phyloP scores from a whole-genome alignment of 169 alveolate species.

The Perkinsus marinus region DNA sequence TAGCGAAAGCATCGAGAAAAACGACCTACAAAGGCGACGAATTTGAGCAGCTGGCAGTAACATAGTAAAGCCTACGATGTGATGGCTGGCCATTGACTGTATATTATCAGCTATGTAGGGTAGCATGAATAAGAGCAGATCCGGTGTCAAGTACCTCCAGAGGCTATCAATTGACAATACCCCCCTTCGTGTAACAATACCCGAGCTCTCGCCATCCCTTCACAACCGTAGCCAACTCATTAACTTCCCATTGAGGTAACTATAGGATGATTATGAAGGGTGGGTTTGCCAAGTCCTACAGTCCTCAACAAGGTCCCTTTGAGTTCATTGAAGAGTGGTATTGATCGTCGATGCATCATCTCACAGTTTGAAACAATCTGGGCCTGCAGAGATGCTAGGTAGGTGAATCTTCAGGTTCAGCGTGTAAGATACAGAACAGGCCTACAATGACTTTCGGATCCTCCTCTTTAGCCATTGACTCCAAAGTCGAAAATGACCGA shows the following conservation, averaged over 20 bases:
- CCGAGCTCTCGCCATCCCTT: background rate
- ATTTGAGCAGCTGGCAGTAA: too few species aligned
- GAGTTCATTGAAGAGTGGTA: background rate
- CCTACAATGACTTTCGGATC: background rate
- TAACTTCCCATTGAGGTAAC: background rate
- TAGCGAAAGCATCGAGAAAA: background rate
- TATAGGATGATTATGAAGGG: background rate
- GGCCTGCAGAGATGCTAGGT: background rate
- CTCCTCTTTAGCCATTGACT: background rate
- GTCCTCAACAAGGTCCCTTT: background rate
- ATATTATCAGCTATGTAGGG: background rate
- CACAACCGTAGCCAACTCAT: background rate
- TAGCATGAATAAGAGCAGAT: background rate
- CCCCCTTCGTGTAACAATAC: background rate
- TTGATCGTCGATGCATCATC: background rate
- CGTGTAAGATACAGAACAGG: background rate
- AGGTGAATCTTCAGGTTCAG: too few species aligned
- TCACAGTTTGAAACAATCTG: background rate
- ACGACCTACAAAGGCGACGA: background rate
- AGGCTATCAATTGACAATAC: background rate
- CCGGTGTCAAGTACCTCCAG: background rate
- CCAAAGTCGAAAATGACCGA: background rate
- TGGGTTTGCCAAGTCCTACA: background rate
- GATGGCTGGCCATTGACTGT: background rate
- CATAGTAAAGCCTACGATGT: background rate